These are phyloP conservation scores for Trichoderma simmonsii DNA, from an alignment of 2,329 filamentous ascomycete genomes.

Conservation along the genomic window DNA sequence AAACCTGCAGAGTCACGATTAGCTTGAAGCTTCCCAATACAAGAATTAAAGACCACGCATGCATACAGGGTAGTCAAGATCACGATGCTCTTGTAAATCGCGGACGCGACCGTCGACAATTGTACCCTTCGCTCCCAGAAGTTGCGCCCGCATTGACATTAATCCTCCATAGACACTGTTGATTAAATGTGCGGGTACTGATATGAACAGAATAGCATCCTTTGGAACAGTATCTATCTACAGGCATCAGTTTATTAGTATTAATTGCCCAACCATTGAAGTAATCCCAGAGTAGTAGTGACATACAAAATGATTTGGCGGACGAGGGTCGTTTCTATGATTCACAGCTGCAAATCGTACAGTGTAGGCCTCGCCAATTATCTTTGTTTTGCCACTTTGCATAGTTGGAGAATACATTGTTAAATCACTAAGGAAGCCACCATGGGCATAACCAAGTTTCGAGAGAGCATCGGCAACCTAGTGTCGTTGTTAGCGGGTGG, in stretches of 20 bases:
- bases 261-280: too few relatives aligned
- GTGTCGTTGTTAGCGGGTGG: neutral
- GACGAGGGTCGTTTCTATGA: neutral
- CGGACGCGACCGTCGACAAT: neutral
- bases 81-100: neutral
- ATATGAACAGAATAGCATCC: neutral
- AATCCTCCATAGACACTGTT: neutral
- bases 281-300: neutral
- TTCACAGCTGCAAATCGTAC: neutral
- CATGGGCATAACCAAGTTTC: neutral
- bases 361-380: neutral
- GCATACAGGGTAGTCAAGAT: neutral
- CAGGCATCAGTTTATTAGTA: neutral
- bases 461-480: neutral
- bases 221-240: neutral
- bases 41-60: neutral
- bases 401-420: neutral
- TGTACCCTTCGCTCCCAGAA: neutral
- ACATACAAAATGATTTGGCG: neutral
- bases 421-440: neutral
- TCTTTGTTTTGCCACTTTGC: neutral
- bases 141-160: neutral
- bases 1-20: neutral
- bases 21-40: neutral
- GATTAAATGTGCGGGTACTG: neutral